phyloP scores from a whole-genome alignment of 2,329 filamentous ascomycete genomes.

The Coniella vitis region DNA sequence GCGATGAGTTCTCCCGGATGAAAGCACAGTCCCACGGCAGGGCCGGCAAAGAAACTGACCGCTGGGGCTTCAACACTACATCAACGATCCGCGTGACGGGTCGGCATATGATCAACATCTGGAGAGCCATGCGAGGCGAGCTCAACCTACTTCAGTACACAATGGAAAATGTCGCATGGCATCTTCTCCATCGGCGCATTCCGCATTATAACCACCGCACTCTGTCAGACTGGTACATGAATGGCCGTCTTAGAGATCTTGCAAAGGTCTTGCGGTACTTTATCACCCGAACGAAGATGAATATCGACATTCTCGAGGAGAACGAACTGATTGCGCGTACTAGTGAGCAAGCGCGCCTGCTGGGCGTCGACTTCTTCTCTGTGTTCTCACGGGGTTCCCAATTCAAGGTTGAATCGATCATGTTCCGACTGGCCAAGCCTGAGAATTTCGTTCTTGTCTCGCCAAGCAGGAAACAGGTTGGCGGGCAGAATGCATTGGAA shows the following conservation, averaged over 20 bases:
- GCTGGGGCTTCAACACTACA: slow-evolving; percentile 91
- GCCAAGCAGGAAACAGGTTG: slow-evolving; percentile 85
- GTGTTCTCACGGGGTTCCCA: slow-evolving; percentile 93
- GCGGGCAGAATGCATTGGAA: slow-evolving; percentile 87
- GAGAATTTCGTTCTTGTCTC: slow-evolving; percentile 90
- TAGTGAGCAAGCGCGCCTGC: slow-evolving; percentile 85
- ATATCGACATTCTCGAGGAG: slow-evolving; percentile 84
- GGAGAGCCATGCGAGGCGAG: slow-evolving; percentile 92
- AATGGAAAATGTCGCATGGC: slow-evolving; percentile 92
- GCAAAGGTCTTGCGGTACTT: slow-evolving; percentile 75
- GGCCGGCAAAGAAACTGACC: slow-evolving; percentile 79
- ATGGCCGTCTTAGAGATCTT: slow-evolving; percentile 60
- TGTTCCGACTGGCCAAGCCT: slow-evolving; percentile 97
- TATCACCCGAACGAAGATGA: slow-evolving; percentile 64
- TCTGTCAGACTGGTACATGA: slow-evolving; percentile 76
- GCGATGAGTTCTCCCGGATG: slow-evolving; percentile 85
- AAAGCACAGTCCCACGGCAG: slow-evolving; percentile 75
- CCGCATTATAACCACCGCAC: slow-evolving; percentile 79
- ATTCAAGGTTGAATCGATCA: slow-evolving; percentile 97
- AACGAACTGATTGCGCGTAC: slow-evolving; percentile 86
- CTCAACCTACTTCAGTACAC: slow-evolving; percentile 89
- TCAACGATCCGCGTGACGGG: slow-evolving; percentile 91
- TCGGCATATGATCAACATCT: slow-evolving; percentile 93
- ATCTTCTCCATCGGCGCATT: slow-evolving; percentile 78
- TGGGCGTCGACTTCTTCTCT: slow-evolving; percentile 95